Evolutionary conservation across 2,329 filamentous ascomycete species (phyloP), one percentile per base, ranked within the genome.

Genomic region (Talaromyces sp.): DNA sequence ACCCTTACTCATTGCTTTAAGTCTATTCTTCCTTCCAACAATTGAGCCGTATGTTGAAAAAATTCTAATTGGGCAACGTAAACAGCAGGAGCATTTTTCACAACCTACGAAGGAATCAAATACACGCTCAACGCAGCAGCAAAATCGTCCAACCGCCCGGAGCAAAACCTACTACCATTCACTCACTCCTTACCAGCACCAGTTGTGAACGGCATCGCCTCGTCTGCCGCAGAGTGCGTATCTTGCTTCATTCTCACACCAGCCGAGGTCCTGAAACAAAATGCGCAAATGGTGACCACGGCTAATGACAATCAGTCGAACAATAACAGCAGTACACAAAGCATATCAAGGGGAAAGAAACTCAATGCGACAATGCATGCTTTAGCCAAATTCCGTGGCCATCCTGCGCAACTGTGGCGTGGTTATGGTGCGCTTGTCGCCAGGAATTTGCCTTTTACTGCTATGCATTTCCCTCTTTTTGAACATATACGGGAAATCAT

Each of bases 181-280:
- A 74, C 61, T 59, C 74, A 68, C 62, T 82, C 69, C 5, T 70
- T 91, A 0, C 89, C 90, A 0, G 80, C 84, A 56, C 86, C 91
- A 0, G 65, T 91, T 10, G 83, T 92, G 59, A 88, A 96, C 71
- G 83, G 89, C 6, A 75, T 83, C 3, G 88, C 91, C 12, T 95
- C 91, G 1, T 88, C 86, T 1, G 76, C 85, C 17, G 92, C 88
- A 1, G 92, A 97, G 75, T 83, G 92, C 66, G 89, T 91, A 3
- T 92, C 91, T 5, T 96, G 92, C 70, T 81, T 91, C 21, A 90
- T 96, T 62, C 83, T 96, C 38, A 93, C 92, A 0, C 92, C 92
- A 0, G 91, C 91, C 14, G 92, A 96, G 72, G 90, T 96, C 8
- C 85, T 96, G 64, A 96, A 97, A 77, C 92, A 96, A 72, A 96